Percentiles rank a stretch among this genome's conserved stretches.
phyloP scores from a whole-genome alignment of 371 early-diverging fungal species.

The Lichtheimia ornata region DNA sequence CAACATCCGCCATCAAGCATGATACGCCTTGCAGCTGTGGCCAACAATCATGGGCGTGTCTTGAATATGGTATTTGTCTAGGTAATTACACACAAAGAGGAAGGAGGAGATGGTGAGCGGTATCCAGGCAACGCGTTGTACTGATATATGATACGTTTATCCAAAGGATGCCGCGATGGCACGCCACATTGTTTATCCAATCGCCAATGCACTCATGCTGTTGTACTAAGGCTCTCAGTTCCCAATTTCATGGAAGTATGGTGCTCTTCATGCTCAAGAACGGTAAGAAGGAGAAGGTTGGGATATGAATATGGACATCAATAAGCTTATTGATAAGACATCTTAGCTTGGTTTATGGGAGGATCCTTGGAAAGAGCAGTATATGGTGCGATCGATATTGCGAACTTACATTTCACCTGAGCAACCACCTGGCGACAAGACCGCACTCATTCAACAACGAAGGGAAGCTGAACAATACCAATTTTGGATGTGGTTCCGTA shows the following conservation, averaged over 20 bases:
- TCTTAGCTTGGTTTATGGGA: too few relatives aligned
- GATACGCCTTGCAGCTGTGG: too few relatives aligned
- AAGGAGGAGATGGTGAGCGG: not conserved
- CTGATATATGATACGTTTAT: not conserved
- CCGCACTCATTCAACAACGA: not conserved
- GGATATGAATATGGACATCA: too few relatives aligned
- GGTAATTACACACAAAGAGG: not conserved
- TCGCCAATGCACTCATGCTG: not conserved
- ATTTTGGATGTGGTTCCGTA: not conserved
- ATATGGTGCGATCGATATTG: too few relatives aligned
- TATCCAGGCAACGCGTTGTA: too few relatives aligned
- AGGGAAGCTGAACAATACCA: not conserved
- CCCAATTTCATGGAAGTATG: not conserved
- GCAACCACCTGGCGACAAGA: too few relatives aligned
- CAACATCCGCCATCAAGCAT: too few relatives aligned
- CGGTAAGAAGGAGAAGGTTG: not conserved
- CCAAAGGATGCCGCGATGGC: not conserved
- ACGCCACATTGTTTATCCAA: not conserved
- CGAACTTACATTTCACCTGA: too few relatives aligned
- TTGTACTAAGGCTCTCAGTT: not conserved
- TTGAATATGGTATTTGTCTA: not conserved
- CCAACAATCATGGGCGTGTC: not conserved
- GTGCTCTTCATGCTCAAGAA: not conserved
- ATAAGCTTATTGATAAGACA: too few relatives aligned
- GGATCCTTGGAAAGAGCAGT: too few relatives aligned